Conservation (phyloP, 495 filamentous ascomycete genomes). For the Durotheca rogersii region DNA sequence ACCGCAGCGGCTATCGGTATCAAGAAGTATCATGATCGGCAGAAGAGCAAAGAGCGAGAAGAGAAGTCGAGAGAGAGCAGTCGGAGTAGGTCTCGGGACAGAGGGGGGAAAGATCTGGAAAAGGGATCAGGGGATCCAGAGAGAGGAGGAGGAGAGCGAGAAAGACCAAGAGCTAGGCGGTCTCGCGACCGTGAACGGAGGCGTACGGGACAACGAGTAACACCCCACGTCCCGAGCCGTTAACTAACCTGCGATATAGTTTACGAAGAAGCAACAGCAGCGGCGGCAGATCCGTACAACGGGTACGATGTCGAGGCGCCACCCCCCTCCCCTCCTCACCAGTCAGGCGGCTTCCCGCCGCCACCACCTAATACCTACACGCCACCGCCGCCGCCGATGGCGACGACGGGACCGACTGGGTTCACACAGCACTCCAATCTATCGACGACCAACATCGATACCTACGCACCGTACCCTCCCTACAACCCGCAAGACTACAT, state of each 20-base stretch:
- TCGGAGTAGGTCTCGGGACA: constrained; percentile 24
- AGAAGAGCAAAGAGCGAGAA: constrained; percentile 42
- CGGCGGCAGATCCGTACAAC: constrained; percentile 39
- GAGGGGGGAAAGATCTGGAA: constrained; percentile 22
- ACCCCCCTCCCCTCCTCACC: constrained; percentile 52
- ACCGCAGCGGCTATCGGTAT: constrained; percentile 78
- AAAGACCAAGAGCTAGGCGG: constrained; percentile 24
- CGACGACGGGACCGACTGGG: constrained; percentile 23
- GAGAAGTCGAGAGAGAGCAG: constrained; percentile 36
- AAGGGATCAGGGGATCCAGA: constrained; percentile 19
- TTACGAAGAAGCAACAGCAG: constrained; percentile 43
- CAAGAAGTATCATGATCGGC: constrained; percentile 56
- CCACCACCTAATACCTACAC: too few relatives aligned
- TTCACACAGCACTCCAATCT: constrained; percentile 47
- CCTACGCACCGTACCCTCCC: constrained; percentile 34
- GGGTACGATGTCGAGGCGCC: constrained; percentile 35
- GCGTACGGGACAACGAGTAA: constrained; percentile 36
- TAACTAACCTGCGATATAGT: constrained; percentile 34
- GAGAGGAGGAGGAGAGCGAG: constrained; percentile 24
- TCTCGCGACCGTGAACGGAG: constrained; percentile 45
- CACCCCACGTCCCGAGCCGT: background rate
- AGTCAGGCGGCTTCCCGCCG: constrained; percentile 53
- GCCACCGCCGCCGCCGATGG: too few relatives aligned
- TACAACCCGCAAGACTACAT: constrained; percentile 44
- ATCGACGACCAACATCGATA: constrained; percentile 38